Evolutionary conservation across 345 rosid species (phyloP).

Genomic region (Rubroshorea leprosula): DNA sequence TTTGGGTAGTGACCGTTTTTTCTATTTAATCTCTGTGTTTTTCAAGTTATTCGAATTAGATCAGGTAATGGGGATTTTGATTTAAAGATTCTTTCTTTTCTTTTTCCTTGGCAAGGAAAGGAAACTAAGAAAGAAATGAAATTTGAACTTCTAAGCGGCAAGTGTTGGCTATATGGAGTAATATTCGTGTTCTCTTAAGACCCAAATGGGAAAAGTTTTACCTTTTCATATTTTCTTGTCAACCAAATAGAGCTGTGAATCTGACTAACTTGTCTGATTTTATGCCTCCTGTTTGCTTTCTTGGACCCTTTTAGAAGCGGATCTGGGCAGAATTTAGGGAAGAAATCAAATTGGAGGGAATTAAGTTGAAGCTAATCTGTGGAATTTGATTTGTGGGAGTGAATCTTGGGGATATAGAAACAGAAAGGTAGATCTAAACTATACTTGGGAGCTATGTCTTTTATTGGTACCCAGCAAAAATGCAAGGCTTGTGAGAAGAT

Average conservation of each 20-base stretch:
- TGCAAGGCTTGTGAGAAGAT: constrained; percentile 97
- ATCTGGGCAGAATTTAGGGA: background rate
- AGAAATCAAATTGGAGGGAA: background rate
- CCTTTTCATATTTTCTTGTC: background rate
- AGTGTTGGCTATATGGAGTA: background rate
- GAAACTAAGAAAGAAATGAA: no score
- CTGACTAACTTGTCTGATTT: background rate
- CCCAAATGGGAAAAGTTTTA: no score
- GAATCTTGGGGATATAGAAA: constrained; percentile 14
- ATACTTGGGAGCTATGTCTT: constrained; percentile 54
- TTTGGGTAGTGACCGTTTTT: no score
- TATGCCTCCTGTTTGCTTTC: constrained; percentile 1
- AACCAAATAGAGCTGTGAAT: background rate
- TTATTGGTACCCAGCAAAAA: constrained; percentile 89
- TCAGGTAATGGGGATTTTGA: no score
- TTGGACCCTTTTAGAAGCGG: background rate
- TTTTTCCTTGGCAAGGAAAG: no score
- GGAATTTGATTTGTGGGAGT: background rate
- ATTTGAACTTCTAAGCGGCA: no score
- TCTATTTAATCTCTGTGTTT: no score
- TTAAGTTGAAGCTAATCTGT: no score
- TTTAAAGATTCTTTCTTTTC: no score
- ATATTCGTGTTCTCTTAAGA: background rate
- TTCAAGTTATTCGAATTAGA: no score
- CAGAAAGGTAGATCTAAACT: constrained; percentile 16